These are phyloP conservation scores for Coemansia sp. DNA, from an alignment of 192 early-diverging fungal species.

Conservation along the genomic window DNA sequence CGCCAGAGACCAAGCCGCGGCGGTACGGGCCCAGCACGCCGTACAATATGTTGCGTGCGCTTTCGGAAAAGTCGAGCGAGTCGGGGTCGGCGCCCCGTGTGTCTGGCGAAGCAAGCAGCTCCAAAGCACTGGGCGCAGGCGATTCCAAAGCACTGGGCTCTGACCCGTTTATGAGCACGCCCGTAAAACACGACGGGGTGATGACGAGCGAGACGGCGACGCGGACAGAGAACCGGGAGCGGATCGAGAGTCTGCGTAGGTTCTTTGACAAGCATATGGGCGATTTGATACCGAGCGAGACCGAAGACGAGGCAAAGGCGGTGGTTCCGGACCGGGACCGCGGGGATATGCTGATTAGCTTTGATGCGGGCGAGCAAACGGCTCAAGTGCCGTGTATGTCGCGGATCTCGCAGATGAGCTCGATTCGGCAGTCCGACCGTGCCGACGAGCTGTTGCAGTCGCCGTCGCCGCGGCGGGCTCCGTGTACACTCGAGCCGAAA, in stretches of 20 bases:
- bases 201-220: conserved; percentile 6
- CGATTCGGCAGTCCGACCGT: conserved; percentile 14
- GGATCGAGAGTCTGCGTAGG: conserved; percentile 34
- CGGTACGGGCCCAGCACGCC: conserved; percentile 15
- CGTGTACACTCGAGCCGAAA: neutral
- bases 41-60: conserved; percentile 21
- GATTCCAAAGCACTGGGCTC: neutral
- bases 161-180: conserved; percentile 21
- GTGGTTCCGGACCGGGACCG: conserved; percentile 1
- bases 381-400: conserved; percentile 4
- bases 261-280: conserved; percentile 17
- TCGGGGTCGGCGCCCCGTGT: neutral
- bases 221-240: conserved; percentile 19
- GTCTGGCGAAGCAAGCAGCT: neutral
- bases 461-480: conserved; percentile 22
- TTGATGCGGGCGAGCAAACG: conserved; percentile 13
- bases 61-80: conserved; percentile 34
- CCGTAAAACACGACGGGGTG: conserved; percentile 11
- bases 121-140: neutral
- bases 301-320: conserved; percentile 4
- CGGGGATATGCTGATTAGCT: conserved; percentile 17
- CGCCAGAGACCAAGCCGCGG: conserved; percentile 18
- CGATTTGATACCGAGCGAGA: neutral
- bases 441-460: conserved; percentile 17
- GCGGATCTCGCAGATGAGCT: conserved; percentile 32